Base-by-base conservation (phyloP, 139 green algal genomes). In the Edaphochlamys debaryana region DNA sequence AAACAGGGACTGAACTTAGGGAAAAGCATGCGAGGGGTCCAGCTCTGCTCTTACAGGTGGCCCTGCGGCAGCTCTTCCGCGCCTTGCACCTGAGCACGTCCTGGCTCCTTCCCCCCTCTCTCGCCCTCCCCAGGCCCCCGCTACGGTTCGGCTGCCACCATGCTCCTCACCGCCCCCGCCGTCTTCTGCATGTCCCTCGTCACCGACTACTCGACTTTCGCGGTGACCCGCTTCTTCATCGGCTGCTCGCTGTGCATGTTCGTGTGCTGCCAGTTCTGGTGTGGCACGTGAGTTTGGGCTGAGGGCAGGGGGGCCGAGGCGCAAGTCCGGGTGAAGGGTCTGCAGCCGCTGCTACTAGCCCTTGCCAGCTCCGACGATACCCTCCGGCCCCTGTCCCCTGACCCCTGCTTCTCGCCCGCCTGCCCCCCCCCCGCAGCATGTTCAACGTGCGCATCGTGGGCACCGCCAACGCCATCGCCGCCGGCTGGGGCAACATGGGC, bases 211-310 rank as follows among this genome's bases (percentile, higher is more conserved):
- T 94, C 96, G 72, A 64, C 87, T 60, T 80, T 80, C 63, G 79
- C 64, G 5, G 72, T 89, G 20, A 86, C 79, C 40, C 92, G 96
- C 66, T 84, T 97, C 52, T 89, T 96, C 87, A 97, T 98, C 70
- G 96, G 96, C 41, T 94, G 94, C 79, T 92, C 84, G 3, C 79
- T 91, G n/a, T 87, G 79, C 83, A 83, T 91, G 66, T 98, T 98
- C 87, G 96, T 99, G 34, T 90, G 89, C 66, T 96, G 92, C 90
- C 95, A 98, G 89, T 98, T 97, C 88, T 99, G 97, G 96, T 74
- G 74, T 1, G 85, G 79, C 37, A 81, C 40, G 69, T 71, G 32
- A 67, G 41, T 38, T 34, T 1, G 54, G 54, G 50, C 50, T 13
- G 13, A 17, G 50, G 13, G 13, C 15, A 17, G 13, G 17, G 50